Conservation (phyloP, 139 green algal species). For the Closterium sp. region DNA sequence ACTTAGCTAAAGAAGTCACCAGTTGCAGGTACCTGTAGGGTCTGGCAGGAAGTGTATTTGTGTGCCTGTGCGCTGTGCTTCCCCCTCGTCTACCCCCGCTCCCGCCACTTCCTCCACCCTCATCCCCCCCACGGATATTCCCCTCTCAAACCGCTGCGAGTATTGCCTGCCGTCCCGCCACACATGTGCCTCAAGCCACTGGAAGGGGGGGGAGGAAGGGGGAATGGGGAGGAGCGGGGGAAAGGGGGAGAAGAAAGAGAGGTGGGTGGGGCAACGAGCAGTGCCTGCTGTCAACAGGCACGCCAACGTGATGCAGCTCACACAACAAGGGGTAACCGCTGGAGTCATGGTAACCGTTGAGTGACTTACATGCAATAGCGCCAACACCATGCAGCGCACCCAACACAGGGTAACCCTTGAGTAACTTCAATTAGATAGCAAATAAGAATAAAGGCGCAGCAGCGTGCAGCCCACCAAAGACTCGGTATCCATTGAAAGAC, state of each 20-base stretch:
- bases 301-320: too few species aligned
- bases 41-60: slow-evolving; percentile 86
- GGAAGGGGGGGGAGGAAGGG: background rate
- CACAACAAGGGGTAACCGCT: too few species aligned
- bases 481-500: too few species aligned
- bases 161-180: slow-evolving; percentile 65
- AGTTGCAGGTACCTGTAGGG: slow-evolving; percentile 13
- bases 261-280: too few species aligned
- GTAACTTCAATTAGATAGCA: too few species aligned
- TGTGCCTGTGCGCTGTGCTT: slow-evolving; percentile 59
- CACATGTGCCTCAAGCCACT: slow-evolving; percentile 71
- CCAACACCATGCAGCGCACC: too few species aligned
- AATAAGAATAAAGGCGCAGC: too few species aligned
- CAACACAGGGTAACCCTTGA: too few species aligned
- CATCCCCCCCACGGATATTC: slow-evolving; percentile 47
- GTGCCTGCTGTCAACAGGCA: too few species aligned
- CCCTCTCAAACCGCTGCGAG: slow-evolving; percentile 71
- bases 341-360: too few species aligned
- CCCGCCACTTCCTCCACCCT: slow-evolving; percentile 10
- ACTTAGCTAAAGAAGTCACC: background rate
- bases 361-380: too few species aligned
- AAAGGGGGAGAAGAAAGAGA: background rate
- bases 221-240: background rate
- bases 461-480: too few species aligned
- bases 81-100: background rate